Conservation (phyloP, 2,329 filamentous ascomycete genomes). For the Colletotrichum chrysophilum region DNA sequence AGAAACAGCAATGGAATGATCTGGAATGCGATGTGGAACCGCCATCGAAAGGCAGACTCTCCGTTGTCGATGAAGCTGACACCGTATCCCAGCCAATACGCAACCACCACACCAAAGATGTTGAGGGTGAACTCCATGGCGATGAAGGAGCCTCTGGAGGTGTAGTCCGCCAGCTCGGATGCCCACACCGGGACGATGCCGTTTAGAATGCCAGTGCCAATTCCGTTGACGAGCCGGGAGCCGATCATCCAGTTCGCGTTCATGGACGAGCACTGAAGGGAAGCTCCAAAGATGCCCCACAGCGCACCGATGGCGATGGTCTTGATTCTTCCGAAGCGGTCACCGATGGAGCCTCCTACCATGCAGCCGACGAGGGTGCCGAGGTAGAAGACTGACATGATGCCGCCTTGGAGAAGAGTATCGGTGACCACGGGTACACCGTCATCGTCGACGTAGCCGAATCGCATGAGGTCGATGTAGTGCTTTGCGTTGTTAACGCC, state of each 20-base stretch:
- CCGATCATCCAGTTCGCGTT: background rate
- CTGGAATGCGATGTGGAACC: accelerated
- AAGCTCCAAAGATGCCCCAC: background rate
- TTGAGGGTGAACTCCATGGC: background rate
- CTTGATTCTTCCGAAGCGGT: background rate
- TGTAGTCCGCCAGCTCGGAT: background rate
- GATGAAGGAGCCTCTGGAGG: background rate
- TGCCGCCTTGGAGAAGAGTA: background rate
- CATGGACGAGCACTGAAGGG: background rate
- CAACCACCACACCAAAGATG: background rate
- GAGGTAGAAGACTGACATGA: background rate
- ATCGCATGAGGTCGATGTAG: background rate
- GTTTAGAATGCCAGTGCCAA: background rate
- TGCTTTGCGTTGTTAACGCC: background rate
- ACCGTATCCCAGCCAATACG: background rate
- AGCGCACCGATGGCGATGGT: background rate
- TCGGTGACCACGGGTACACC: background rate
- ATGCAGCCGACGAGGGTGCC: background rate
- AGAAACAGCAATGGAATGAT: background rate
- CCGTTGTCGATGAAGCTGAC: background rate
- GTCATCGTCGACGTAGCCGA: background rate
- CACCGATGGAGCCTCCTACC: background rate
- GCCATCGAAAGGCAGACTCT: background rate
- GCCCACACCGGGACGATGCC: background rate
- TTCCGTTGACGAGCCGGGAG: background rate